A percentile compares a stretch with the other conserved stretches of the same genome.
phyloP scores from a whole-genome alignment of 2,329 filamentous ascomycete species.

The Akanthomyces muscarius region DNA sequence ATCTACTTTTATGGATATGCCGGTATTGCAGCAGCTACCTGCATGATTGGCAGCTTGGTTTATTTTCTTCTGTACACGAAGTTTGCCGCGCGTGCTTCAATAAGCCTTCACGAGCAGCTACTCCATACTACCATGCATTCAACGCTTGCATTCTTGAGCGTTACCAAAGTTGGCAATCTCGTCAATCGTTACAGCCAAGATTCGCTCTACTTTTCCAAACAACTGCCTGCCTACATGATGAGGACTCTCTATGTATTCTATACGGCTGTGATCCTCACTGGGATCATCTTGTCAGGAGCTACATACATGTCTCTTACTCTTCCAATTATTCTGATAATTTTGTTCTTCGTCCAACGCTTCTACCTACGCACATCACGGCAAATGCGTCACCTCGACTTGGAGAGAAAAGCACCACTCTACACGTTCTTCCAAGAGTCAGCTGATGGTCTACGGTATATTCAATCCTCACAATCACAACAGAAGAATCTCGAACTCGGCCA shows the following conservation, averaged over 20 bases:
- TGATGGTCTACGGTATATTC: slow-evolving; percentile 27
- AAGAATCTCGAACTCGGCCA: slow-evolving; percentile 21
- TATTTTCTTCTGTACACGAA: neutral
- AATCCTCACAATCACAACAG: slow-evolving; percentile 31
- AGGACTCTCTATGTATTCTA: neutral
- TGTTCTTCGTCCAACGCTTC: slow-evolving; percentile 26
- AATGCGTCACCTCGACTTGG: slow-evolving; percentile 19
- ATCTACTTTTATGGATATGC: neutral
- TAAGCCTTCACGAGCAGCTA: neutral
- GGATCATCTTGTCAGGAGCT: neutral
- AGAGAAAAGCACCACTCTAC: slow-evolving; percentile 28
- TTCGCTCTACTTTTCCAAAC: neutral
- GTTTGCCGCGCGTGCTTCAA: neutral
- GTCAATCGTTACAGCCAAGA: neutral
- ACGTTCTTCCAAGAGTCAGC: slow-evolving; percentile 26
- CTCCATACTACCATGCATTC: neutral
- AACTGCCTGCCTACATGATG: neutral
- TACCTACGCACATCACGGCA: slow-evolving; percentile 32
- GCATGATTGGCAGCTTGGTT: neutral
- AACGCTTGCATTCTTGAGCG: neutral
- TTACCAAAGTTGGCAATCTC: neutral
- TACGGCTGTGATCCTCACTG: neutral
- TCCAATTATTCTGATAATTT: slow-evolving; percentile 30
- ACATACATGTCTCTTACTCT: slow-evolving; percentile 32
- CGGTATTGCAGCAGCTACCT: neutral